Evolutionary conservation across 1,139 yeast species (phyloP), one percentile per base, ranked within the genome.

Genomic region (Wickerhamomyces sp.): DNA sequence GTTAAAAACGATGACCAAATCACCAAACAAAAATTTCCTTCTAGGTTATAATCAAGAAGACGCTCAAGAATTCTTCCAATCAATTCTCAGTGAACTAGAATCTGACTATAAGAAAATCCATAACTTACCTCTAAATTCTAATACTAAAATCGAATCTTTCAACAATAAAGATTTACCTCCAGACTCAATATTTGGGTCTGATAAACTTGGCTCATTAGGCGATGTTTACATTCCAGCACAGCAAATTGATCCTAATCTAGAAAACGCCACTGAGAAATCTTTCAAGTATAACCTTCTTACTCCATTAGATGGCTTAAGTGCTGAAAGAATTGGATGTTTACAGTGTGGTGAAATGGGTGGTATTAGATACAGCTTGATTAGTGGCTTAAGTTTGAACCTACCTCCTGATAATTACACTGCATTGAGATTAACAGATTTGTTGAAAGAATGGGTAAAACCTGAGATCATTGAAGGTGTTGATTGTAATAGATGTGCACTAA

Each of bases 271-370:
- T 12, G 57, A 66, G 10, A 70, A 71, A 47, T 73, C 70, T 19
- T 66, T 63, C 44, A 80, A 82, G 2, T 69, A 76, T 46, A 74
- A 76, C 41, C 63, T 86, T 39, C 60, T 88, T 4, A 88, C 96
- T 0, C 97, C 97, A 0, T 89, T 89, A 16, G 97, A 89, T 65
- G 97, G 97, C 4, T 66, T 85, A 3, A 76, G 83, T 20, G 92
- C 87, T 2, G 95, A 86, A 55, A 71, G 96, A 55, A 88, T 89
- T 39, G 96, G 96, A 0, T 89, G 97, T 60, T 70, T 86, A 36
- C 71, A 74, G 15, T 89, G 97, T 69, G 96, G 96, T 43, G 97
- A 89, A 57, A 86, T 81, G 59, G 96, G 96, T 37, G 97, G 97
- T 2, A 81, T 89, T 20, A 71, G 96, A 48, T 81, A 81, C 51